These are phyloP conservation scores for Alternaria gansuensis DNA, from an alignment of 2,329 filamentous ascomycete genomes.

Conservation along the genomic window DNA sequence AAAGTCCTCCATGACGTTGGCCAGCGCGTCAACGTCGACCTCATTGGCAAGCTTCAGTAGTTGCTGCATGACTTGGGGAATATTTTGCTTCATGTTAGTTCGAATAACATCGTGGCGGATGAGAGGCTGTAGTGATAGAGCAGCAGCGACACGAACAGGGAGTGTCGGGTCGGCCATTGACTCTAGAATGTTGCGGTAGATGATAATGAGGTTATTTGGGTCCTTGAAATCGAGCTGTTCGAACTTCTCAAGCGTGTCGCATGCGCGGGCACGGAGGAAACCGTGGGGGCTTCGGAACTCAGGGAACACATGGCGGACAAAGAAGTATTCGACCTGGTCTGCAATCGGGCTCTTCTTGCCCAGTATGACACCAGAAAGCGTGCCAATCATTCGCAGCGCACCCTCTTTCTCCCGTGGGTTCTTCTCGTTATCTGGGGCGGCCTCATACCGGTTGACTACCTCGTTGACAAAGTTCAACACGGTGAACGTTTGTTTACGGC, in stretches of 20 bases:
- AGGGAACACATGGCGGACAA: conserved; percentile 97
- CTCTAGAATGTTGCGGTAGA: conserved; percentile 96
- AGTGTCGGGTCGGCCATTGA: conserved; percentile 95
- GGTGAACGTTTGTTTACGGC: conserved; percentile 94
- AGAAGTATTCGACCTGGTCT: conserved; percentile 97
- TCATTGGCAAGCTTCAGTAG: conserved; percentile 96
- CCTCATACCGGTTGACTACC: conserved; percentile 91
- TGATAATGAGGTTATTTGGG: conserved; percentile 90
- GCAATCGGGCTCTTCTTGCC: conserved; percentile 99
- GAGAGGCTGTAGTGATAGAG: conserved; percentile 90
- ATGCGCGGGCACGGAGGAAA: conserved; percentile 91
- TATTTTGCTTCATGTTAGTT: conserved; percentile 95
- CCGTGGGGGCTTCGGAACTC: conserved; percentile 94
- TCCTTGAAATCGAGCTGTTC: conserved; percentile 98
- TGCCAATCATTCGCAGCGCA: conserved; percentile 95
- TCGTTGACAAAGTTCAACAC: conserved; percentile 95
- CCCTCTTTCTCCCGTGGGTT: conserved; percentile 96
- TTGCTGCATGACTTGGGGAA: conserved; percentile 99
- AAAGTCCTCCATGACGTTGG: conserved; percentile 99
- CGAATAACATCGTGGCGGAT: conserved; percentile 96
- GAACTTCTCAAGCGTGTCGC: conserved; percentile 97
- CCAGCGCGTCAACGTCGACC: conserved; percentile 94
- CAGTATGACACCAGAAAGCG: conserved; percentile 89
- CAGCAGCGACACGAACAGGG: conserved; percentile 92
- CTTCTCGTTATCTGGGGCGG: conserved; percentile 85